phyloP scores from a whole-genome alignment of 1,284 basidiomycete genomes.

The Boletus hoseneyae region DNA sequence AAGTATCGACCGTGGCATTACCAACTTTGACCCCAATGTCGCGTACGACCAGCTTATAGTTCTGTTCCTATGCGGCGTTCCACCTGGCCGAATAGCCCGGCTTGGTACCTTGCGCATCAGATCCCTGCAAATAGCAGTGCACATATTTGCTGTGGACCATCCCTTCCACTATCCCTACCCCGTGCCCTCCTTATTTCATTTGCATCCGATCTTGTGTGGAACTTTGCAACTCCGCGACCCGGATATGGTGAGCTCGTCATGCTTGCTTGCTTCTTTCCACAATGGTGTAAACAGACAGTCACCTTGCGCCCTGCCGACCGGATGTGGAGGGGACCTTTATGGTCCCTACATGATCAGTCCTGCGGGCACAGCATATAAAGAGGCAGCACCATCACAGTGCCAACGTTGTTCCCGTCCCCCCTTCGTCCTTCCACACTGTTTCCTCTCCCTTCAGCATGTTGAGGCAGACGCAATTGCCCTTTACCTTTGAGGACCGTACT shows the following conservation, averaged over 20 bases:
- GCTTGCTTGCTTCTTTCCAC: constrained; percentile 24
- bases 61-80: constrained; percentile 12
- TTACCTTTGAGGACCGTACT: constrained; percentile 66
- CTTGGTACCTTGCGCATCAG: constrained; percentile 13
- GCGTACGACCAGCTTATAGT: neutral
- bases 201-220: constrained; percentile 1
- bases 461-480: constrained; percentile 39
- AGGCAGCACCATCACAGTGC: constrained; percentile 2
- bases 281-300: constrained; percentile 22
- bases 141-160: constrained; percentile 3
- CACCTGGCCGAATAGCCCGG: constrained; percentile 9
- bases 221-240: constrained; percentile 32
- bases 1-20: neutral
- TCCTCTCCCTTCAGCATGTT: constrained; percentile 13
- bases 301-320: constrained; percentile 25
- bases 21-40: neutral
- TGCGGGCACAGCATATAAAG: constrained; percentile 25
- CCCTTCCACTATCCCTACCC: neutral
- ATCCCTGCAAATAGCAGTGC: neutral
- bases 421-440: neutral
- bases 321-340: constrained; percentile 21
- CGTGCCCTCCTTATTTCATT: constrained; percentile 15
- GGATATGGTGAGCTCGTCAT: constrained; percentile 26
- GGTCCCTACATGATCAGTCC: constrained; percentile 15
- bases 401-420: neutral